Evolutionary conservation across 305 asterid genomes (phyloP), one percentile per base, ranked within the genome.

Genomic region (Petunia hybrid): DNA sequence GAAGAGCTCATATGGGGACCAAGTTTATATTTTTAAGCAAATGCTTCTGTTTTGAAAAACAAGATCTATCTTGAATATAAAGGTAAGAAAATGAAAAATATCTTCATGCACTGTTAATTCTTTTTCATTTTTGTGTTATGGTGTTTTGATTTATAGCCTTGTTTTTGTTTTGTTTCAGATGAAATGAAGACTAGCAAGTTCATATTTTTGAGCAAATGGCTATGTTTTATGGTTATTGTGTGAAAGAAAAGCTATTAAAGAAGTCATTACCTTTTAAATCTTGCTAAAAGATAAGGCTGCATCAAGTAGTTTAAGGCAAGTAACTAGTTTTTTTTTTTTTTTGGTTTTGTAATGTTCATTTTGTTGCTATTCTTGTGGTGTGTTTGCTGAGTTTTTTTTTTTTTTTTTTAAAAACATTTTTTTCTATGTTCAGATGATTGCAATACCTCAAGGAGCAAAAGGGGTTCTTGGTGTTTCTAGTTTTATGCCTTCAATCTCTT

Each of bases 401-500:
- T 9, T 31, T 2, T 8, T 8, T 62, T 8, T n/a, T n/a, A n/a
- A n/a, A 22, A 22, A 22, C 22, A 22, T 22, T 22, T 55, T 77
- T 53, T 48, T 13, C 42, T 41, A 38, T 60, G 78, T 64, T 78
- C 79, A 83, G 90, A 85, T 84, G 82, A 76, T 82, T 83, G 91
- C 86, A 88, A 89, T 88, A 90, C 89, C 82, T 59, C 83, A 69
- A 80, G 74, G 62, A 80, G 81, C 85, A 43, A 87, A 77, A 81
- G 85, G 86, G 42, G 79, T 63, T 35, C 79, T 80, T 56, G 87
- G 80, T 63, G 80, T 83, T 76, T 39, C 79, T 56, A 40, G 77
- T 43, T 85, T 87, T 85, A 80, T 82, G 71, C 81, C 87, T 85
- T 75, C 86, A 71, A 68, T 82, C 59, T 77, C 73, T 81, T 71